These are phyloP conservation scores for Balamuthia mandrillaris DNA, from an alignment of 208 protist species.

Conservation along the genomic window DNA sequence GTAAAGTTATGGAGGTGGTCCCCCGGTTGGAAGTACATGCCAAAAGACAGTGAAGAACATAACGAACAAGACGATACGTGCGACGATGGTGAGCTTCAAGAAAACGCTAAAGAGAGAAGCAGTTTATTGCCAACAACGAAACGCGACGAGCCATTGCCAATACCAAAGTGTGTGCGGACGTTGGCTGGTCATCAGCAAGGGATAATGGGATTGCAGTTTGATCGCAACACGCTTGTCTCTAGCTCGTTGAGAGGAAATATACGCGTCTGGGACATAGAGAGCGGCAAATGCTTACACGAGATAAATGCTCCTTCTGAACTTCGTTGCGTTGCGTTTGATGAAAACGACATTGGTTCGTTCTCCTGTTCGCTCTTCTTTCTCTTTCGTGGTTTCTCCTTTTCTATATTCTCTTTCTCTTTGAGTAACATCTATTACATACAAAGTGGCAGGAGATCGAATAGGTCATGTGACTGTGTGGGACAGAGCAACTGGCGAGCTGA, in stretches of 20 bases:
- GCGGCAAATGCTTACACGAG: background rate
- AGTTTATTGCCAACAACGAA: too few relatives aligned
- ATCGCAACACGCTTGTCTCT: background rate
- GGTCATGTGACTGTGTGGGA: background rate
- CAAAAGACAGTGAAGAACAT: too few relatives aligned
- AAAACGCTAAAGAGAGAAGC: too few relatives aligned
- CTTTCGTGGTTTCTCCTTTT: too few relatives aligned
- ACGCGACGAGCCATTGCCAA: too few relatives aligned
- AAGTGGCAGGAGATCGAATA: conserved; percentile 11
- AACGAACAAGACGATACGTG: too few relatives aligned
- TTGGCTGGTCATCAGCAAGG: background rate
- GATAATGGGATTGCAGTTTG: conserved; percentile 32
- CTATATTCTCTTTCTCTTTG: too few relatives aligned
- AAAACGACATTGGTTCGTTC: background rate
- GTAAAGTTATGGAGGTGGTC: too few relatives aligned
- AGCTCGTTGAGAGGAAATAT: conserved; percentile 15
- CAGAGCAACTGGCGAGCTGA: background rate
- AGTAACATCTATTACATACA: too few relatives aligned
- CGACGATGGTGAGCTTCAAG: too few relatives aligned
- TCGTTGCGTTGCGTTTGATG: background rate
- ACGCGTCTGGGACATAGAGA: conserved; percentile 3
- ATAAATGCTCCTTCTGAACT: background rate
- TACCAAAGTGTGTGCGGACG: background rate
- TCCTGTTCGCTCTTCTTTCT: too few relatives aligned
- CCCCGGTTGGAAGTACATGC: too few relatives aligned